Base-by-base conservation (phyloP, 305 asterid species). In the Fraxinus greggii region DNA sequence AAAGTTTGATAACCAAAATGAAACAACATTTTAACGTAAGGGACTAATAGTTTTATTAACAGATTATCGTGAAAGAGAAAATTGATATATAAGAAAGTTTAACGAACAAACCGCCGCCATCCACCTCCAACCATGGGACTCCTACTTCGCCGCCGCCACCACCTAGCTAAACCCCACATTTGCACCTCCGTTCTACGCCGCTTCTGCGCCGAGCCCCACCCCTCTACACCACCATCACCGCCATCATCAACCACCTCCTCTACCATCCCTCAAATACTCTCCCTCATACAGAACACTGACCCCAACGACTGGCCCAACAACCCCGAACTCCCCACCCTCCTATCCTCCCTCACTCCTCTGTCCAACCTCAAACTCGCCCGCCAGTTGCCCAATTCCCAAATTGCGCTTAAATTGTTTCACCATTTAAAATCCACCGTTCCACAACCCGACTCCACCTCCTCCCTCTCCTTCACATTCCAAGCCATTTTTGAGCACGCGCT, bases 341-440 rank as follows among this genome's bases (percentile, higher is more conserved):
- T 91, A 81, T 72, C 88, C 79, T 81, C 90, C 80, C 87, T 88
- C 28, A 29, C 88, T 15, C 91, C 93, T 19, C 83, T 32, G 51
- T 75, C 89, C 72, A 69, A 92, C 81, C 95, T 92, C 85, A 88
- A 79, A 78, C 69, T 94, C 82, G 78, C 91, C 70, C 97, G 98
- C 83, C 93, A 80, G 72, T 90, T 95, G 83, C 94, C 93, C 0
- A 84, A 88, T 80, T 89, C 81, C 78, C 84, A 83, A 54, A 85
- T 86, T 83, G 93, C 96, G 70, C 88, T 91, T 80, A 85, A 87
- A 3, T 90, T 95, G 82, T 81, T 91, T 81, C 82, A 90, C 78
- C 85, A 82, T 85, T 81, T 91, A 86, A 89, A 84, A 76, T 32
- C 85, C 74, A 80, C 13, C 78, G 75, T 77, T 28, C 72, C n/a